phyloP scores from a whole-genome alignment of 2,329 filamentous ascomycete species.

The Fusarium sterilihyphosum region DNA sequence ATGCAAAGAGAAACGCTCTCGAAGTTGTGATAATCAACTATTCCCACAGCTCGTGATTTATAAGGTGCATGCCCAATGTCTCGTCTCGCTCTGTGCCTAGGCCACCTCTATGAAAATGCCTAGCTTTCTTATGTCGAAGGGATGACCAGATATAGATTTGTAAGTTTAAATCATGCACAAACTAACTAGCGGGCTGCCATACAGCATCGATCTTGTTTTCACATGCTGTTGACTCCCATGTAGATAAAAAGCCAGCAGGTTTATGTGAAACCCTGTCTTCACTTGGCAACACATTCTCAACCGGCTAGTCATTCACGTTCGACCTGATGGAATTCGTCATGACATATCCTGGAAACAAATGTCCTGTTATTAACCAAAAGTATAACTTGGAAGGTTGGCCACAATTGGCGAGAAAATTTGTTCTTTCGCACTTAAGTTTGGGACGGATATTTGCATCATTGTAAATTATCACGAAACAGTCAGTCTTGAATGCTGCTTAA shows the following conservation, averaged over 20 bases:
- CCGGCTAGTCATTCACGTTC: not conserved
- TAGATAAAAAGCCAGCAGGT: not conserved
- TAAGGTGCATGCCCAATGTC: not conserved
- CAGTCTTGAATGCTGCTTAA: constrained; percentile 5
- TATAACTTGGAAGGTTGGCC: not conserved
- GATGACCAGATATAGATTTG: not conserved
- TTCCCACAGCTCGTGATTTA: not conserved
- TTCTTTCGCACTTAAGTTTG: not conserved
- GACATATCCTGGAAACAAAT: not conserved
- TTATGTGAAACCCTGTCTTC: not conserved
- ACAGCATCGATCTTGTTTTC: not conserved
- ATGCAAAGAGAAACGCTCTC: not conserved
- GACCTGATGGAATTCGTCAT: not conserved
- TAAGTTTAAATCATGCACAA: not conserved
- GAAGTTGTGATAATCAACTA: not conserved
- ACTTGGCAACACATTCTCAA: not conserved
- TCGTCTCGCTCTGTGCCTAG: not conserved
- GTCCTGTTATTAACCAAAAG: not conserved
- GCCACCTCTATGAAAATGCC: not conserved
- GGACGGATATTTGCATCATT: not conserved
- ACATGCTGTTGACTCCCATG: not conserved
- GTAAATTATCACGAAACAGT: constrained; percentile 8
- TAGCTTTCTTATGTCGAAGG: not conserved
- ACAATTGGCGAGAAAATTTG: not conserved
- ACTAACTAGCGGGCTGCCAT: not conserved